Evolutionary conservation across 2,329 filamentous ascomycete species (phyloP).

Genomic region (Didymella arachidicola): DNA sequence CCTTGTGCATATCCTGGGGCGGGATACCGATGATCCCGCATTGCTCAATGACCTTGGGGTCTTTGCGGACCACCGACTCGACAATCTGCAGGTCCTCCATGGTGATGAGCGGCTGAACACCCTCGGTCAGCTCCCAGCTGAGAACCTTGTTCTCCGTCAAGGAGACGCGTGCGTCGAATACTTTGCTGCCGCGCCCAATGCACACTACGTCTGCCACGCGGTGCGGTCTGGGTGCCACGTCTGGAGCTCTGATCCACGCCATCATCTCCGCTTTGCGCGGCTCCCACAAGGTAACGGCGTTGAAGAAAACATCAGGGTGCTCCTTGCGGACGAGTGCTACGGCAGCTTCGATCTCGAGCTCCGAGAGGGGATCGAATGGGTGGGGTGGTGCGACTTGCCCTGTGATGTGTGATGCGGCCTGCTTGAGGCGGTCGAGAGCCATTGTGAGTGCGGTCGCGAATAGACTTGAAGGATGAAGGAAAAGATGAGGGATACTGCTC

Average conservation of each 20-base stretch:
- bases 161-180: constrained; percentile 84
- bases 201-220: constrained; percentile 84
- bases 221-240: constrained; percentile 67
- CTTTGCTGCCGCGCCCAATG: constrained; percentile 78
- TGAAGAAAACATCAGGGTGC: constrained; percentile 78
- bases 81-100: constrained; percentile 88
- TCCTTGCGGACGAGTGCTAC: constrained; percentile 73
- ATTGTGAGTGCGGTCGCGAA: constrained; percentile 47
- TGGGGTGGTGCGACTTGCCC: constrained; percentile 65
- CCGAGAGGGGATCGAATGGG: constrained; percentile 79
- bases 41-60: constrained; percentile 89
- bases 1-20: constrained; percentile 87
- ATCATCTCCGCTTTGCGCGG: constrained; percentile 86
- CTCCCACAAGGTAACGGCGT: constrained; percentile 84
- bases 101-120: constrained; percentile 88
- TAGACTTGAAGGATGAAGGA: background rate
- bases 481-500: background rate
- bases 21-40: constrained; percentile 84
- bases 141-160: constrained; percentile 71
- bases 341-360: constrained; percentile 74
- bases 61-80: constrained; percentile 76
- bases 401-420: constrained; percentile 68
- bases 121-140: constrained; percentile 77
- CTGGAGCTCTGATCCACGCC: constrained; percentile 75
- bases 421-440: constrained; percentile 70